These are phyloP conservation scores for Chimonanthus praecox DNA, from an alignment of 164 flowering plant genomes.

Conservation along the genomic window DNA sequence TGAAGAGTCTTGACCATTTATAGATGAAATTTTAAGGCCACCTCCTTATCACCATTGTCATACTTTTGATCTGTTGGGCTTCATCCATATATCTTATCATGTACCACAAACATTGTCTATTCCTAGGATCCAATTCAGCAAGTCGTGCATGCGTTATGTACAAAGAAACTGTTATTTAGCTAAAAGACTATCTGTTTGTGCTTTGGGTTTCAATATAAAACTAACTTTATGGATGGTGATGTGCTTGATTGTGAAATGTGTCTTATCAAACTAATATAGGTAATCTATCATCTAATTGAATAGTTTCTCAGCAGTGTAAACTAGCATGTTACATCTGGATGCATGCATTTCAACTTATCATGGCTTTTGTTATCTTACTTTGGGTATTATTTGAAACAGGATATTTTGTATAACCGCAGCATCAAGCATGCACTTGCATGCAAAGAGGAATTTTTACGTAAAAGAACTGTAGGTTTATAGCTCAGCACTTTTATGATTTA, in stretches of 20 bases:
- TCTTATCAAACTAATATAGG: background rate
- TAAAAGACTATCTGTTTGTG: background rate
- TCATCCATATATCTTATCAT: background rate
- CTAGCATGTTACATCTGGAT: background rate
- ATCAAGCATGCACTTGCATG: constrained; percentile 82
- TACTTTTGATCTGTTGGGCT: background rate
- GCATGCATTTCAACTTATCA: background rate
- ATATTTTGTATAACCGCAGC: constrained; percentile 65
- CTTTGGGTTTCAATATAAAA: background rate
- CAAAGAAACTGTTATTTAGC: background rate
- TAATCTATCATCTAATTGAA: background rate
- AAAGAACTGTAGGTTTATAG: constrained; percentile 55
- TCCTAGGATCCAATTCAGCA: background rate
- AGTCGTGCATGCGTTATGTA: background rate
- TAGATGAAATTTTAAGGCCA: background rate
- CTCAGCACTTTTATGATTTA: background rate
- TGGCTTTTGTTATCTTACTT: background rate
- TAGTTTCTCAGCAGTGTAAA: background rate
- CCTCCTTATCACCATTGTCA: background rate
- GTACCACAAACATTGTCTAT: background rate
- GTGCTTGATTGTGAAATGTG: background rate
- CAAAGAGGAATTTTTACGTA: constrained; percentile 85
- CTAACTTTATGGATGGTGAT: background rate
- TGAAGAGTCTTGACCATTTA: background rate
- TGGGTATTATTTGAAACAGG: constrained; percentile 36